phyloP scores from a whole-genome alignment of 164 flowering plant species.

The Vitis labrusca region DNA sequence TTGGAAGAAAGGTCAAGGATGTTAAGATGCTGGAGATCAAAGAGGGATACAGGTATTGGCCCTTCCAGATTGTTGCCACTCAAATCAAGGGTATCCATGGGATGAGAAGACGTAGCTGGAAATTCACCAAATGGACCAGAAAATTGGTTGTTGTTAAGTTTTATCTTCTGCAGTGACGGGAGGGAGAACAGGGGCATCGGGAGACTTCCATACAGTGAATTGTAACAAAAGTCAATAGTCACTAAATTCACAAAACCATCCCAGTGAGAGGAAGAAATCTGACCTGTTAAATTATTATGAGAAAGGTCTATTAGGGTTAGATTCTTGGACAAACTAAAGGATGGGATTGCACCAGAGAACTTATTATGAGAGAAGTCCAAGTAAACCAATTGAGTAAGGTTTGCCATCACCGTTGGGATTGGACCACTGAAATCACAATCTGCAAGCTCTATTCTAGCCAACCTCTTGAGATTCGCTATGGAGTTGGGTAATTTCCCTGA shows the following conservation, averaged over 20 bases:
- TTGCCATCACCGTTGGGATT: slow-evolving; percentile 33
- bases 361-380: slow-evolving; percentile 49
- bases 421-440: slow-evolving; percentile 34
- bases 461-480: slow-evolving; percentile 15
- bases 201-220: slow-evolving; percentile 39
- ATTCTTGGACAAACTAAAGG: slow-evolving; percentile 21
- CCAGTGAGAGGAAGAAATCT: slow-evolving; percentile 26
- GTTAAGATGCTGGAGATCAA: slow-evolving; percentile 20
- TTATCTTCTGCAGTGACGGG: slow-evolving; percentile 28
- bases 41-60: slow-evolving; percentile 31
- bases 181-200: slow-evolving; percentile 40
- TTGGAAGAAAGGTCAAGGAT: slow-evolving; percentile 35
- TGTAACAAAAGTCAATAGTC: slow-evolving; percentile 25
- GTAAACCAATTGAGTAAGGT: slow-evolving; percentile 27
- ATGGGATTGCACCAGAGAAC: slow-evolving; percentile 41
- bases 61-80: slow-evolving; percentile 38
- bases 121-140: slow-evolving; percentile 24
- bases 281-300: slow-evolving; percentile 29
- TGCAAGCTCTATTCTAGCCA: slow-evolving; percentile 30
- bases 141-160: slow-evolving; percentile 35
- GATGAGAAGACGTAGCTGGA: slow-evolving; percentile 11
- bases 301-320: slow-evolving; percentile 30
- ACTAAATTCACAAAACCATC: slow-evolving; percentile 21
- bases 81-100: slow-evolving; percentile 28
- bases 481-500: slow-evolving; percentile 29